Conservation (phyloP, 1,284 basidiomycete genomes). For the Veloporphyrellus conicus region DNA sequence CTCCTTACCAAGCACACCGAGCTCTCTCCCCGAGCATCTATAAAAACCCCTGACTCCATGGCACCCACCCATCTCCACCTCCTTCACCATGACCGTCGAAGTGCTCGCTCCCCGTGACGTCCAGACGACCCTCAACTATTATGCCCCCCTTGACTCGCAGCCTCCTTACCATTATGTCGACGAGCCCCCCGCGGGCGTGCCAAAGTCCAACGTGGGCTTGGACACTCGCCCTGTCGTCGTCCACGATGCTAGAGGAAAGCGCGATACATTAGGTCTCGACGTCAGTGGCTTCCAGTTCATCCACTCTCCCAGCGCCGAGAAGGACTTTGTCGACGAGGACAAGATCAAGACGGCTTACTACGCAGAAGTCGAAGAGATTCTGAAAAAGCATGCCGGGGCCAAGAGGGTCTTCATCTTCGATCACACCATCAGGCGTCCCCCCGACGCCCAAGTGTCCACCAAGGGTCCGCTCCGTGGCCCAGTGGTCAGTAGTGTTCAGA, state of each 20-base stretch:
- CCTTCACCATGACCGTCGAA: constrained; percentile 17
- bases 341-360: constrained; percentile 36
- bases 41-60: constrained; percentile 5
- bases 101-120: constrained; percentile 25
- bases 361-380: constrained; percentile 41
- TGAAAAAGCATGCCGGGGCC: constrained; percentile 42
- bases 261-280: constrained; percentile 37
- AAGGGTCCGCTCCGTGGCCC: constrained; percentile 25
- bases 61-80: background rate
- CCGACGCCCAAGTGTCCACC: background rate
- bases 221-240: constrained; percentile 26
- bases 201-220: constrained; percentile 26
- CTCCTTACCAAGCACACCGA: constrained; percentile 13
- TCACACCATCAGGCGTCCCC: constrained; percentile 41
- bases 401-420: constrained; percentile 44
- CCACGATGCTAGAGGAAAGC: constrained; percentile 35
- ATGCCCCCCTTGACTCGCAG: constrained; percentile 14
- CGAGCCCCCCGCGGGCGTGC: constrained; percentile 24
- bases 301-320: constrained; percentile 34
- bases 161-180: constrained; percentile 29
- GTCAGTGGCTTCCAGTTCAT: constrained; percentile 43
- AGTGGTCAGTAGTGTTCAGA: constrained; percentile 28
- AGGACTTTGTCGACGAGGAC: constrained; percentile 41
- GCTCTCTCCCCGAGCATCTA: background rate
- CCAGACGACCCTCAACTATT: constrained; percentile 32